Evolutionary conservation across 495 filamentous ascomycete species (phyloP), one percentile per base, ranked within the genome.

Genomic region (Copromyces sp.): DNA sequence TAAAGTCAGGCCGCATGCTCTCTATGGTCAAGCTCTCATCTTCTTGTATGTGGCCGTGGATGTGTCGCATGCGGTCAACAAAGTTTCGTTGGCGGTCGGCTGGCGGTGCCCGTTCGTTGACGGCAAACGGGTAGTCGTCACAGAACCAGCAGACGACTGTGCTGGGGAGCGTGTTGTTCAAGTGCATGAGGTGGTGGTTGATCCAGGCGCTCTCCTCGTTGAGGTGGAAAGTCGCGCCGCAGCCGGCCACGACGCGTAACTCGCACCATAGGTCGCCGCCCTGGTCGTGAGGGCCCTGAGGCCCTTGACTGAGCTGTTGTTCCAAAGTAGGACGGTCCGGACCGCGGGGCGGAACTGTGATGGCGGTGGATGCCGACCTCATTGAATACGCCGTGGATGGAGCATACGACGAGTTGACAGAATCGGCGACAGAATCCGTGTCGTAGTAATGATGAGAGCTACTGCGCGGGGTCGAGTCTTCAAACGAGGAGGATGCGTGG

Each of bases 141-240:
- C 86, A 88, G 72, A 85, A 86, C 79, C 81, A 86, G 76, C 86
- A 88, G 1, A 78, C 45, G 8, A 80, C 75, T 16, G 61, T 71
- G 0, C 7, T n/a, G n/a, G 86, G 86, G 17, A 83, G 79, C 0
- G 9, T 24, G 29, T 74, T 42, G 0, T 42, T 7, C 3, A 82
- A 71, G 44, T 74, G 45, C 0, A 39, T 3, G 1, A 82, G 73
- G 45, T 87, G 84, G 7, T 79, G 71, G 32, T 44, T 44, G 9
- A 74, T 80, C 85, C 86, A 88, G 6, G 9, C 68, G 2, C 77
- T 70, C n/a, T 70, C 70, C 2, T 87, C 77, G 37, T 80, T 74
- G 8, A 80, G 71, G 6, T 42, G n/a, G 72, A 86, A 87, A 1
- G 9, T 75, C 5, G 39, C 70, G 0, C 69, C 11, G 74, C 84